Evolutionary conservation across 805 yeast species (phyloP).

Genomic region (Candida montana): DNA sequence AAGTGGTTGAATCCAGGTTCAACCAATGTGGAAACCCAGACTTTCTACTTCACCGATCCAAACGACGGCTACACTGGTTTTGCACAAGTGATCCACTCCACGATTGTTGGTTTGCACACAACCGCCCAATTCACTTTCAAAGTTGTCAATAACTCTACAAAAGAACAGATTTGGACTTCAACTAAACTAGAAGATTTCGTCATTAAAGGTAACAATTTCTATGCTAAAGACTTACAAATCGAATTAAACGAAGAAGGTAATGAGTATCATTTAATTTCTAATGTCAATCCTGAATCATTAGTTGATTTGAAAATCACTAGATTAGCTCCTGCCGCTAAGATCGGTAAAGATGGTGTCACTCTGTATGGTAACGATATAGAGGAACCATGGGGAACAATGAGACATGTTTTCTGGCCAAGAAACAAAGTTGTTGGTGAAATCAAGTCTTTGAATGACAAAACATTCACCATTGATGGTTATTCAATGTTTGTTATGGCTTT

Average conservation of each 20-base stretch:
- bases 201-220: conserved; percentile 69
- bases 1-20: conserved; percentile 67
- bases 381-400: conserved; percentile 96
- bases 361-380: conserved; percentile 77
- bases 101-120: conserved; percentile 78
- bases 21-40: conserved; percentile 94
- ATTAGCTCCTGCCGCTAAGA: conserved; percentile 75
- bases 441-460: conserved; percentile 30
- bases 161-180: conserved; percentile 72
- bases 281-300: conserved; percentile 60
- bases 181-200: conserved; percentile 79
- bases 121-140: conserved; percentile 94
- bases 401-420: conserved; percentile 97
- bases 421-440: conserved; percentile 65
- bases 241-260: conserved; percentile 51
- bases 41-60: conserved; percentile 74
- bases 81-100: conserved; percentile 93
- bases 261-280: conserved; percentile 52
- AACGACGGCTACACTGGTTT: conserved; percentile 69
- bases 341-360: conserved; percentile 84
- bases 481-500: conserved; percentile 93
- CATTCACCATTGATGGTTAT: conserved; percentile 26
- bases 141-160: conserved; percentile 51
- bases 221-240: conserved; percentile 68
- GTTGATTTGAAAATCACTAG: conserved; percentile 64